Evolutionary conservation across 495 filamentous ascomycete genomes (phyloP).

Genomic region (Opeltia flavorubescens): DNA sequence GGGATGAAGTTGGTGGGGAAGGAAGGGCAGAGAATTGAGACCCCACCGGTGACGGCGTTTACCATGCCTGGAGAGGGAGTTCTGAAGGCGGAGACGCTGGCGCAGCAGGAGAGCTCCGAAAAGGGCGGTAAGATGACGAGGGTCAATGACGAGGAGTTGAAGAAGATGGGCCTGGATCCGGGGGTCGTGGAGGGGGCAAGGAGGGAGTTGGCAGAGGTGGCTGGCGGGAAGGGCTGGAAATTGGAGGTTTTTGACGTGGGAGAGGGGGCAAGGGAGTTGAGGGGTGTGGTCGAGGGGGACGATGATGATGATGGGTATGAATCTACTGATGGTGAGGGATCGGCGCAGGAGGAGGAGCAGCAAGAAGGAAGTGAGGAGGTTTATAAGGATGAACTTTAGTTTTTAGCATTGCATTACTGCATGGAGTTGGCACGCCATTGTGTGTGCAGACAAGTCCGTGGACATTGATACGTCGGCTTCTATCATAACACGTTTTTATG

Average conservation of each 20-base stretch:
- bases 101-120: constrained; percentile 25
- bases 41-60: constrained; percentile 24
- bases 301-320: constrained; percentile 22
- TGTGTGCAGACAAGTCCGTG: no score
- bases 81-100: constrained; percentile 35
- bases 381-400: constrained; percentile 41
- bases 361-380: constrained; percentile 34
- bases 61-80: not conserved
- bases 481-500: no score
- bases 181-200: constrained; percentile 50
- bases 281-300: constrained; percentile 21
- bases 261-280: constrained; percentile 37
- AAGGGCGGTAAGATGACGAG: constrained; percentile 41
- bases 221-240: constrained; percentile 32
- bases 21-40: constrained; percentile 41
- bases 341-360: constrained; percentile 15
- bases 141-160: constrained; percentile 46
- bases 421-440: no score
- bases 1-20: constrained; percentile 40
- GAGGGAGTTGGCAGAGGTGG: constrained; percentile 34
- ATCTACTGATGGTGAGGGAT: constrained; percentile 24
- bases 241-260: constrained; percentile 29
- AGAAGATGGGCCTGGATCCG: constrained; percentile 54
- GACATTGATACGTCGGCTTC: no score
- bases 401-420: no score